Evolutionary conservation across 225 moss, liverwort and hornwort genomes (phyloP).

Genomic region (Rhytidiadelphus loreus): DNA sequence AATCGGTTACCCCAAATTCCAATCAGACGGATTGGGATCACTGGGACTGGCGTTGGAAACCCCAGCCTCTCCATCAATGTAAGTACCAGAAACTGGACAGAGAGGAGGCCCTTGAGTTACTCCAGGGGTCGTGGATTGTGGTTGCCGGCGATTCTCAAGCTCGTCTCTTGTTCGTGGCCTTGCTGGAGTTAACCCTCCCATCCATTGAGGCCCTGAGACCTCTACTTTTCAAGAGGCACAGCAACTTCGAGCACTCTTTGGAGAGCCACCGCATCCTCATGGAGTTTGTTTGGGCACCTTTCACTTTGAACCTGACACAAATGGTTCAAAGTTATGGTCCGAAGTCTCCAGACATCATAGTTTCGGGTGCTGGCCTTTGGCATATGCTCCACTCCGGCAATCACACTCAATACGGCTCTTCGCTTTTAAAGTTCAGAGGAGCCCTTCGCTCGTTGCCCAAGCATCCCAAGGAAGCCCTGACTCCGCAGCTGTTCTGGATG

Average conservation of each 20-base stretch:
- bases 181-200: constrained; percentile 63
- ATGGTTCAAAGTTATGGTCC: constrained; percentile 33
- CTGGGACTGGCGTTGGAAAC: constrained; percentile 59
- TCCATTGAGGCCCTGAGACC: constrained; percentile 34
- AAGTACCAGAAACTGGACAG: constrained; percentile 60
- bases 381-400: constrained; percentile 78
- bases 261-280: constrained; percentile 53
- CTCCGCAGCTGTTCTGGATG: constrained; percentile 84
- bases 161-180: constrained; percentile 62
- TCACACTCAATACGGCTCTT: constrained; percentile 51
- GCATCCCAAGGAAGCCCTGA: constrained; percentile 1
- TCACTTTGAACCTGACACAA: constrained; percentile 51
- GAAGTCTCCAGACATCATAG: constrained; percentile 62
- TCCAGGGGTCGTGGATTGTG: constrained; percentile 81
- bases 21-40: constrained; percentile 27
- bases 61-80: constrained; percentile 31
- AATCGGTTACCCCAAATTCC: background rate
- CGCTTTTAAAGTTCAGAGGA: constrained; percentile 32
- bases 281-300: constrained; percentile 82
- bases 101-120: constrained; percentile 53
- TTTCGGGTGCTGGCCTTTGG: constrained; percentile 80
- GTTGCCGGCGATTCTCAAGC: constrained; percentile 92
- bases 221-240: constrained; percentile 55
- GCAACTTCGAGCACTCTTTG: constrained; percentile 49
- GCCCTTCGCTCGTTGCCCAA: constrained; percentile 29